A percentile compares a stretch with the other conserved stretches of the same genome.
Conservation (phyloP, 1,284 basidiomycete species). For the Ustilago xerochloae region DNA sequence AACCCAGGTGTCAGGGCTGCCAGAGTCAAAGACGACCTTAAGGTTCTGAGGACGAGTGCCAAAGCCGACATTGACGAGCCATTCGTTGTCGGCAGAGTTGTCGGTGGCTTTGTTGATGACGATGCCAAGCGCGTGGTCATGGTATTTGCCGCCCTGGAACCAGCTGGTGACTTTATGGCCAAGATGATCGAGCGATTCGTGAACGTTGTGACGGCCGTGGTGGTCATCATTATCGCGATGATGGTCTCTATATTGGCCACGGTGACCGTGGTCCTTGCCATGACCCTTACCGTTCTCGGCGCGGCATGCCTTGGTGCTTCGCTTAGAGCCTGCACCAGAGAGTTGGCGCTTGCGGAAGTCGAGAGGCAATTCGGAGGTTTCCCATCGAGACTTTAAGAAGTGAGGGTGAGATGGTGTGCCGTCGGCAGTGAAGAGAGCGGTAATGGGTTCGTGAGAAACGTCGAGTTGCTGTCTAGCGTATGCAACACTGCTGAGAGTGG, state of each 20-base stretch:
- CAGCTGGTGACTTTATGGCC: conserved; percentile 33
- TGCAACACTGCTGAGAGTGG: conserved; percentile 17
- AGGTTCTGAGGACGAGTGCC: conserved; percentile 44
- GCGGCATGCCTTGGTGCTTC: conserved; percentile 17
- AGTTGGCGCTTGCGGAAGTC: conserved; percentile 40
- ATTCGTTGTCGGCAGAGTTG: conserved; percentile 56
- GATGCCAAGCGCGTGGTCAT: conserved; percentile 45
- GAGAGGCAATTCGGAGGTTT: conserved; percentile 37
- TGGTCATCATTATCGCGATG: not conserved
- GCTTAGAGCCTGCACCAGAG: conserved; percentile 29
- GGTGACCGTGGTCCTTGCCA: not conserved
- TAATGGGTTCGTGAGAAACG: conserved; percentile 44
- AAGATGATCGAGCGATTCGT: conserved; percentile 18
- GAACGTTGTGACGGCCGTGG: conserved; percentile 4
- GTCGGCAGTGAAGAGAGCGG: conserved; percentile 30
- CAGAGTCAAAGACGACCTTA: conserved; percentile 56
- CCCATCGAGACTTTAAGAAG: conserved; percentile 43
- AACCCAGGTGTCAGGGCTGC: conserved; percentile 53
- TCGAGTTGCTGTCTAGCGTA: conserved; percentile 31
- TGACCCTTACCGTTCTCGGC: conserved; percentile 6
- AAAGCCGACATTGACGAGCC: conserved; percentile 55
- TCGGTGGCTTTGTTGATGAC: conserved; percentile 54
- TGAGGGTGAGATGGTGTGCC: conserved; percentile 26
- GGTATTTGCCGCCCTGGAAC: conserved; percentile 33
- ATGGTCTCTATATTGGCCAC: no score